A percentile compares a stretch with the other conserved stretches of the same genome.
Conservation (phyloP, 495 filamentous ascomycete species). For the Penicillium waksmanii region DNA sequence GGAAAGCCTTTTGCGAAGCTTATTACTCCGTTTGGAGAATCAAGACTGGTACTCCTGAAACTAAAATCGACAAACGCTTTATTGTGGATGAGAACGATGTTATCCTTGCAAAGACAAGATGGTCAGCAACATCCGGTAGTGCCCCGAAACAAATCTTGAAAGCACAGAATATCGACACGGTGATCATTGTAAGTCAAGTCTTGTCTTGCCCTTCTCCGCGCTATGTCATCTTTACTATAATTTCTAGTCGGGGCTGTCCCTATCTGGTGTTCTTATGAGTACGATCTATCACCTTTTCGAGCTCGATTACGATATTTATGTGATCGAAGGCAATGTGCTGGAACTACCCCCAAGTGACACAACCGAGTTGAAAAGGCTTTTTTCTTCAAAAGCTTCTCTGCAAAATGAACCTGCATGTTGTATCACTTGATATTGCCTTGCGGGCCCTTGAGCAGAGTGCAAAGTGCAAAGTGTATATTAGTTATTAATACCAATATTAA, state of each 20-base stretch:
- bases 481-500: neutral
- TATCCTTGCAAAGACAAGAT: conserved; percentile 47
- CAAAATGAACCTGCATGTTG: conserved; percentile 33
- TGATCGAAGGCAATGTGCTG: conserved; percentile 48
- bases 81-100: conserved; percentile 37
- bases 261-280: conserved; percentile 47
- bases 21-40: conserved; percentile 26
- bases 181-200: conserved; percentile 38
- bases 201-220: neutral
- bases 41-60: conserved; percentile 18
- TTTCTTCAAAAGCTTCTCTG: conserved; percentile 35
- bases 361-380: conserved; percentile 21
- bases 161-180: conserved; percentile 44
- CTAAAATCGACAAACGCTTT: conserved; percentile 37
- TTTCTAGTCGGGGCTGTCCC: conserved; percentile 41
- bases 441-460: conserved; percentile 7
- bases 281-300: conserved; percentile 51
- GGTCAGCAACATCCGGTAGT: conserved; percentile 46
- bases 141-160: conserved; percentile 46
- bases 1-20: conserved; percentile 36
- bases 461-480: neutral
- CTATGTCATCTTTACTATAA: neutral
- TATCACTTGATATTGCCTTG: conserved; percentile 29
- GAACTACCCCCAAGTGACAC: conserved; percentile 41
- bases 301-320: conserved; percentile 46